A percentile compares a stretch with the other conserved stretches of the same genome.
Conservation (phyloP, 2,329 filamentous ascomycete species). For the Colletotrichum musae region DNA sequence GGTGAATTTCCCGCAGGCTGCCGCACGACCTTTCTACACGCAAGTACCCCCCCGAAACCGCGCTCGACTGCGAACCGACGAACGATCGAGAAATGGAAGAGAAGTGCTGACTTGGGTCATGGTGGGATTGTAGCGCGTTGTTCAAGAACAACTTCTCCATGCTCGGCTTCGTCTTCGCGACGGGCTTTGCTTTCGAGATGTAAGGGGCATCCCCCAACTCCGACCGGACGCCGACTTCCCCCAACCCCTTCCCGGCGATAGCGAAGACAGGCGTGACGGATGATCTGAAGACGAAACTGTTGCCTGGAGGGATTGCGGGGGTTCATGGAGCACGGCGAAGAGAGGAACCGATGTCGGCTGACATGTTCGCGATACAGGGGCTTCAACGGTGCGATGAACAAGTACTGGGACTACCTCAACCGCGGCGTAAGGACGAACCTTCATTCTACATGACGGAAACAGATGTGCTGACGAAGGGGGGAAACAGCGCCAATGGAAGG, state of each 20-base stretch:
- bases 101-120: constrained; percentile 22
- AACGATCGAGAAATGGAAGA: background rate
- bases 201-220: constrained; percentile 63
- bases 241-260: background rate
- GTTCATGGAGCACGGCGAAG: background rate
- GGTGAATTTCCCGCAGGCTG: constrained; percentile 52
- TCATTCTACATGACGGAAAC: too few species aligned
- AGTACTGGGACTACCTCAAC: constrained; percentile 92
- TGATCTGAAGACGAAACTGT: background rate
- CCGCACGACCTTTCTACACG: constrained; percentile 56
- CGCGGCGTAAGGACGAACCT: constrained; percentile 79
- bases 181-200: constrained; percentile 95
- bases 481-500: constrained; percentile 97
- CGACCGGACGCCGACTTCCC: background rate
- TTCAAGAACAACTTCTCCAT: constrained; percentile 92
- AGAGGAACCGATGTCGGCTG: constrained; percentile 9
- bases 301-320: background rate
- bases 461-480: constrained; percentile 48
- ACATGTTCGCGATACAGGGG: constrained; percentile 66
- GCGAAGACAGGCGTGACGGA: background rate
- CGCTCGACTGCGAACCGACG: background rate
- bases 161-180: constrained; percentile 86
- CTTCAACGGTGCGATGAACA: constrained; percentile 87
- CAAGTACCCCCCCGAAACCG: constrained; percentile 48
- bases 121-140: constrained; percentile 72